A percentile compares a stretch with the other conserved stretches of the same genome.
These are phyloP conservation scores for Amaranthus hypochondriacus DNA, from an alignment of 148 eudicot genomes.

Conservation along the genomic window DNA sequence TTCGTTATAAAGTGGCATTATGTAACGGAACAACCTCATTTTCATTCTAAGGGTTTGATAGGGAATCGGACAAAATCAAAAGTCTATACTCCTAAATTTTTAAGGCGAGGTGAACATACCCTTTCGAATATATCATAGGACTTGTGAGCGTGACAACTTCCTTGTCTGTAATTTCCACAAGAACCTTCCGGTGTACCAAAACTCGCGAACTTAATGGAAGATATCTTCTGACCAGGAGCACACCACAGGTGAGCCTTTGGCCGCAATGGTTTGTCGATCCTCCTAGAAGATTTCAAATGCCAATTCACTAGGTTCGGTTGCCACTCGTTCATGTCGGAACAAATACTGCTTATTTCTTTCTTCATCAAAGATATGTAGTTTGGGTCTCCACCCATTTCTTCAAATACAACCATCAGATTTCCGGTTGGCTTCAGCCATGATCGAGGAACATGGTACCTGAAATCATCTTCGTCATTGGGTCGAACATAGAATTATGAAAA, in stretches of 20 bases:
- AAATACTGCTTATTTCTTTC: slow-evolving; percentile 54
- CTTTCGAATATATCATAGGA: slow-evolving; percentile 62
- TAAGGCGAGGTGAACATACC: slow-evolving; percentile 34
- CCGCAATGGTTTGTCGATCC: slow-evolving; percentile 48
- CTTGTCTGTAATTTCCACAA: slow-evolving; percentile 66
- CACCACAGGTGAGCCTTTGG: slow-evolving; percentile 77
- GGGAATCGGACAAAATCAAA: neutral
- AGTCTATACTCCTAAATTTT: neutral
- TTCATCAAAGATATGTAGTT: slow-evolving; percentile 63
- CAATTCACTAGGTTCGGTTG: slow-evolving; percentile 58
- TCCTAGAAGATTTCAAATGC: slow-evolving; percentile 52
- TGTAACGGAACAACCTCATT: too few species aligned
- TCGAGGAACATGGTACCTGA: slow-evolving; percentile 87
- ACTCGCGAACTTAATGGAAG: slow-evolving; percentile 72
- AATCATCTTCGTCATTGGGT: slow-evolving; percentile 19
- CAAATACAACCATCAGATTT: slow-evolving; percentile 69
- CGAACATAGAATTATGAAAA: neutral
- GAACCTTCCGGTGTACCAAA: slow-evolving; percentile 74
- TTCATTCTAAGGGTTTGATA: too few species aligned
- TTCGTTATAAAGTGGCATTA: too few species aligned
- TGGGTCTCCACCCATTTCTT: slow-evolving; percentile 83
- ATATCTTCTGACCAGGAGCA: slow-evolving; percentile 59
- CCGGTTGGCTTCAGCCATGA: slow-evolving; percentile 76
- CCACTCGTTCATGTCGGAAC: slow-evolving; percentile 67
- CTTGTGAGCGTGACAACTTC: slow-evolving; percentile 66